Percentiles rank a stretch among this genome's conserved stretches.
Evolutionary conservation across 257 asterid genomes (phyloP).

Genomic region (Fraxinus anomala): DNA sequence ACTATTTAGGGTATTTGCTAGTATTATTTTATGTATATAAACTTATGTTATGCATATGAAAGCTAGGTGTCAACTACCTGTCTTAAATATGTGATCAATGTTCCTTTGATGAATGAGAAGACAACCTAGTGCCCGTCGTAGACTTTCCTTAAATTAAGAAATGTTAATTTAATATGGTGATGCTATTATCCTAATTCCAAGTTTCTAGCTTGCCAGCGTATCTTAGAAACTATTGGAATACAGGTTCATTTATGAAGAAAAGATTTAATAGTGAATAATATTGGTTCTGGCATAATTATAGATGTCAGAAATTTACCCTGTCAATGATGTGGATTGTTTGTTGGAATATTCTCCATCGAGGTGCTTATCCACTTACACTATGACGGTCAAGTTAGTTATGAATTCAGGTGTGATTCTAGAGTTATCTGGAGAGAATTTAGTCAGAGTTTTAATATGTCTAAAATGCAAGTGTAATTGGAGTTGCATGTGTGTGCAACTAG

Average conservation of each 20-base stretch:
- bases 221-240: not conserved
- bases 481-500: not conserved
- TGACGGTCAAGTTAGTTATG: not conserved
- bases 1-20: not conserved
- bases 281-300: not conserved
- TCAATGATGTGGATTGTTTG: not conserved
- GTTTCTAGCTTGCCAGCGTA: not conserved
- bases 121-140: not conserved
- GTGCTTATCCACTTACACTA: too few species aligned
- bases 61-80: not conserved
- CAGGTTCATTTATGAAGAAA: not conserved
- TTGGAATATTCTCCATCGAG: not conserved
- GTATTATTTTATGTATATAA: not conserved
- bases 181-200: not conserved
- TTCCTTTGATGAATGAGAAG: not conserved
- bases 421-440: not conserved
- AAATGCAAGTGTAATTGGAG: not conserved
- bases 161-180: too few species aligned
- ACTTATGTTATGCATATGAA: not conserved
- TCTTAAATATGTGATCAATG: not conserved
- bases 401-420: not conserved
- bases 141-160: not conserved
- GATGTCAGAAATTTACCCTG: not conserved
- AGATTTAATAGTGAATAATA: not conserved
- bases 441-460: not conserved